Evolutionary conservation across 768 basidiomycete species (phyloP).

Genomic region (Royoungia palumana): DNA sequence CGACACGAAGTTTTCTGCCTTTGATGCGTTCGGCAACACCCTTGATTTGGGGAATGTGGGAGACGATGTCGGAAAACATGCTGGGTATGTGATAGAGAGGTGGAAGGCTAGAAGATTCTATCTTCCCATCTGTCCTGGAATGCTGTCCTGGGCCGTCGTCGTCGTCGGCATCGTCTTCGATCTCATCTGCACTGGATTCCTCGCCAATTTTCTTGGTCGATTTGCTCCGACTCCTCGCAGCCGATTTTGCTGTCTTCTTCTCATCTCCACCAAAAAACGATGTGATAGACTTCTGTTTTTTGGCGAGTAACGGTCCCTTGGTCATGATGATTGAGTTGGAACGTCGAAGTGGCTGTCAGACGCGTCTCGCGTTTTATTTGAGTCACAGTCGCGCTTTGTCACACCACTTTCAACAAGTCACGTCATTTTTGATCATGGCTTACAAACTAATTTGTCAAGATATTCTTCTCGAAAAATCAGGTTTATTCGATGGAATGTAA

Average conservation of each 20-base stretch:
- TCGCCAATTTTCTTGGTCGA: constrained; percentile 33
- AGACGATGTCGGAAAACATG: constrained; percentile 75
- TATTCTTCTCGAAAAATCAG: neutral
- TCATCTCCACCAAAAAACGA: constrained; percentile 48
- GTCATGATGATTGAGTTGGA: constrained; percentile 48
- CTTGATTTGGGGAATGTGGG: constrained; percentile 61
- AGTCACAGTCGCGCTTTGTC: constrained; percentile 23
- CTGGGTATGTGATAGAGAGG: constrained; percentile 69
- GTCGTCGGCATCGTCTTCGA: constrained; percentile 33
- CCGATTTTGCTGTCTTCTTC: constrained; percentile 26
- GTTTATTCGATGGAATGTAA: constrained; percentile 10
- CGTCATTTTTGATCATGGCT: constrained; percentile 2
- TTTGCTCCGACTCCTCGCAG: constrained; percentile 28
- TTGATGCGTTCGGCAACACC: constrained; percentile 60
- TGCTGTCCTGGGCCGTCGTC: constrained; percentile 32
- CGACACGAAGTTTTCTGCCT: constrained; percentile 86
- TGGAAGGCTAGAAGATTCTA: constrained; percentile 64
- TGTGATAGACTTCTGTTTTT: constrained; percentile 51
- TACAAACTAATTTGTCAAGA: neutral
- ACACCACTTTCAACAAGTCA: constrained; percentile 5
- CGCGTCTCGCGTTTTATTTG: constrained; percentile 19
- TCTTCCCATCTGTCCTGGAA: constrained; percentile 36
- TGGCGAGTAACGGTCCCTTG: constrained; percentile 40
- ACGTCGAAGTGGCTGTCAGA: neutral
- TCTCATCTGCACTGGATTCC: constrained; percentile 30